These are phyloP conservation scores for Leccinum insigne DNA, from an alignment of 1,284 basidiomycete genomes.

Conservation along the genomic window DNA sequence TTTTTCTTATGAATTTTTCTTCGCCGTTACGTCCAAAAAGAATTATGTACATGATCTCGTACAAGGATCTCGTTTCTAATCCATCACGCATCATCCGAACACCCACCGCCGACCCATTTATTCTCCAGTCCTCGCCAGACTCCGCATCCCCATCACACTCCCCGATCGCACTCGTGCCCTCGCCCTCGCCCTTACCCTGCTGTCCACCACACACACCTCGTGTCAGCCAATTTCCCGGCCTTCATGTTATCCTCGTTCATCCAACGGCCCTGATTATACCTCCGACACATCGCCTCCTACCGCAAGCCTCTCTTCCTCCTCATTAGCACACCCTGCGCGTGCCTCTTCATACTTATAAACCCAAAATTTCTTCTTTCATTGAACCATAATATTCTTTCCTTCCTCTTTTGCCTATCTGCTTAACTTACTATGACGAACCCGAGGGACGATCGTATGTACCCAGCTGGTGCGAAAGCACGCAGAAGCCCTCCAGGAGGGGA, in stretches of 20 bases:
- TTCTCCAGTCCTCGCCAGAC: constrained; percentile 20
- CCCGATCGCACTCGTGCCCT: constrained; percentile 35
- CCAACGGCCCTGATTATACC: constrained; percentile 42
- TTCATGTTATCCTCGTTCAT: constrained; percentile 49
- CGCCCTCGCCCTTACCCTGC: constrained; percentile 40
- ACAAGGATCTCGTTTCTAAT: constrained; percentile 27
- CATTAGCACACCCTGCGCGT: constrained; percentile 37
- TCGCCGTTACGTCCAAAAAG: constrained; percentile 19
- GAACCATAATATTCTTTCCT: constrained; percentile 54
- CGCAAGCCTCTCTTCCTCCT: constrained; percentile 34
- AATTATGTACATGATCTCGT: constrained; percentile 10
- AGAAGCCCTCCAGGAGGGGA: constrained; percentile 59
- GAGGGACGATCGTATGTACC: constrained; percentile 61
- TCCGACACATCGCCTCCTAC: constrained; percentile 42
- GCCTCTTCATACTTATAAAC: constrained; percentile 49
- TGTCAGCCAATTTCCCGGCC: constrained; percentile 38
- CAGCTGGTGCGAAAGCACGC: constrained; percentile 54
- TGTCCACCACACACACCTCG: constrained; percentile 41
- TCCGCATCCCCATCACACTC: constrained; percentile 29
- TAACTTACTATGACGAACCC: constrained; percentile 63
- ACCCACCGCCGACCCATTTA: constrained; percentile 34
- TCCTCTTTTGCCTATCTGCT: constrained; percentile 44
- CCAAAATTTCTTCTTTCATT: constrained; percentile 42
- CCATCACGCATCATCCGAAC: constrained; percentile 30
- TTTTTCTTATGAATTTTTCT: background rate